A percentile compares a stretch with the other conserved stretches of the same genome.
Conservation (phyloP, 2,329 filamentous ascomycete species). For the Fusarium subtropicale region DNA sequence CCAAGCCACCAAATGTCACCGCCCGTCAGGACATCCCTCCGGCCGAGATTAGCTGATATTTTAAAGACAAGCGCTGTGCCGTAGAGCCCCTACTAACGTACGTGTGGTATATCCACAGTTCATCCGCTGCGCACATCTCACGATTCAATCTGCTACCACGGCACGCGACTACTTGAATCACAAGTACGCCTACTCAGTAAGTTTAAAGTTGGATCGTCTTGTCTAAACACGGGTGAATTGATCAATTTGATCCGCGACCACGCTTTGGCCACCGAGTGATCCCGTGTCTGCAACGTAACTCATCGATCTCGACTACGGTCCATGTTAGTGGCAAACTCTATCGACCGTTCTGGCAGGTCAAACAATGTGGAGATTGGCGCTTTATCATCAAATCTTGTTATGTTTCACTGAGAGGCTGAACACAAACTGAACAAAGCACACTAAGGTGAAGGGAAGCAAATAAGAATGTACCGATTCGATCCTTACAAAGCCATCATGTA, state of each 20-base stretch:
- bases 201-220: neutral
- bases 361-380: constrained; percentile 2
- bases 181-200: neutral
- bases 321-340: neutral
- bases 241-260: neutral
- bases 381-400: neutral
- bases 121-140: neutral
- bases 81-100: neutral
- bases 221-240: neutral
- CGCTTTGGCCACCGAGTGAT: neutral
- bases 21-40: neutral
- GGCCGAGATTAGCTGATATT: neutral
- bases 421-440: neutral
- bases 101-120: neutral
- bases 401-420: neutral
- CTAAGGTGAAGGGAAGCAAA: neutral
- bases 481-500: neutral
- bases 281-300: neutral
- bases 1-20: neutral
- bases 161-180: neutral
- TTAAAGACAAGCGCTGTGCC: neutral
- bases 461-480: too few species aligned
- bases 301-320: neutral
- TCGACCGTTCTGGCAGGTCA: neutral
- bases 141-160: neutral